Percentiles rank a stretch among this genome's conserved stretches.
These are phyloP conservation scores for Blastocystis sp. DNA, from an alignment of 352 stramenopile species.

Conservation along the genomic window DNA sequence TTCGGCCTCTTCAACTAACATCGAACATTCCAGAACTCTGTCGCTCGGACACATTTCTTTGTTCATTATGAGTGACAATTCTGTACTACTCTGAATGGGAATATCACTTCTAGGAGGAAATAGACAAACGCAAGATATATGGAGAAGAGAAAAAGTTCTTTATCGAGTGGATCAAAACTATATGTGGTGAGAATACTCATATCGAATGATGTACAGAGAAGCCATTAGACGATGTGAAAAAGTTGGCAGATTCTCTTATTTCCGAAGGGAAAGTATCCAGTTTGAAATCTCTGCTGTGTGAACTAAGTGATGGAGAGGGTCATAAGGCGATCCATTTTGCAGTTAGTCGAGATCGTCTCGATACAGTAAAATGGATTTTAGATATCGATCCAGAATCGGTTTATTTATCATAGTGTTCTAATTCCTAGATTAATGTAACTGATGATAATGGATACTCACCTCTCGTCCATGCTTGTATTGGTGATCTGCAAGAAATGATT, in stretches of 20 bases:
- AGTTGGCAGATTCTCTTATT: not conserved
- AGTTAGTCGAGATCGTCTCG: slow-evolving; percentile 34
- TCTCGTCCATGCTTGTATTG: slow-evolving; percentile 33
- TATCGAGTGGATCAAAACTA: slow-evolving; percentile 41
- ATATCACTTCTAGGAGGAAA: not conserved
- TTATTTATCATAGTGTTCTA: not conserved
- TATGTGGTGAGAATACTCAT: not conserved
- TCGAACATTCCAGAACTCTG: not conserved
- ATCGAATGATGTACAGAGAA: not conserved
- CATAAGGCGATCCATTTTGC: slow-evolving; percentile 44
- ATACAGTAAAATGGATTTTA: slow-evolving; percentile 40
- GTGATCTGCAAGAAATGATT: not conserved
- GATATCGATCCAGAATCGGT: slow-evolving; percentile 14
- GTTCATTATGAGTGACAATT: not conserved
- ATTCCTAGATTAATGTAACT: not conserved
- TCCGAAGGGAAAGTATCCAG: not conserved
- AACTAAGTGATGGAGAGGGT: slow-evolving; percentile 40
- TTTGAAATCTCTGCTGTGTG: not conserved
- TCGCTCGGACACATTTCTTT: not conserved
- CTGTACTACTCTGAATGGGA: not conserved
- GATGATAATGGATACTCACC: slow-evolving; percentile 50
- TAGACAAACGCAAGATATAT: slow-evolving; percentile 50
- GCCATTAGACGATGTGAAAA: not conserved
- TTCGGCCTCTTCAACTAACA: not conserved
- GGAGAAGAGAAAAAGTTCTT: slow-evolving; percentile 20